Percentiles rank a stretch among this genome's conserved stretches.
phyloP scores from a whole-genome alignment of 768 basidiomycete genomes.

The Leucogyrophana mollusca region DNA sequence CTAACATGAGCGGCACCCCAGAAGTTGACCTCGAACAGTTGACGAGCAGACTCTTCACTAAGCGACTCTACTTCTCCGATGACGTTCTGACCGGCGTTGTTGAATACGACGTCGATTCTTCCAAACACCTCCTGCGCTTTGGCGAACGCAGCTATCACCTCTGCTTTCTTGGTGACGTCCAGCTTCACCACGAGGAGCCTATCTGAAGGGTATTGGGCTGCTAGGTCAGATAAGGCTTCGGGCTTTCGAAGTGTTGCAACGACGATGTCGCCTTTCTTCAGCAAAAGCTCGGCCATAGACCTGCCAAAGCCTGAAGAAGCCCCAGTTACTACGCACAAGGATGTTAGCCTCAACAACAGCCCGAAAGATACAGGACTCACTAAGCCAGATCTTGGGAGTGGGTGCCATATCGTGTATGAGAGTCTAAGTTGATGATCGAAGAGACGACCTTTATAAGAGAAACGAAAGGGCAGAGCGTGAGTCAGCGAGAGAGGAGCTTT shows the following conservation, averaged over 20 bases:
- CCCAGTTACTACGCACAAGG: constrained; percentile 25
- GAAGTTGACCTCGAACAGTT: constrained; percentile 36
- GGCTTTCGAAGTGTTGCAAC: constrained; percentile 44
- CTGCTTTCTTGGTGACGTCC: constrained; percentile 27
- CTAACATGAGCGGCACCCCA: constrained; percentile 33
- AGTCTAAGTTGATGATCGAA: too few relatives aligned
- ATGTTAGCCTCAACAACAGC: too few relatives aligned
- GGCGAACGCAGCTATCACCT: constrained; percentile 27
- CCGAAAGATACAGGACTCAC: background rate
- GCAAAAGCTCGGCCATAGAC: constrained; percentile 28
- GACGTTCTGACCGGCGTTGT: constrained; percentile 30
- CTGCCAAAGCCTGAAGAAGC: constrained; percentile 39
- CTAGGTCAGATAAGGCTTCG: constrained; percentile 26
- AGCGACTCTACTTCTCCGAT: constrained; percentile 35
- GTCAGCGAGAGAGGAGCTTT: too few relatives aligned
- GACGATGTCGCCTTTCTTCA: constrained; percentile 35
- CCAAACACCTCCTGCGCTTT: constrained; percentile 27
- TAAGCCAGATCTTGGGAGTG: background rate
- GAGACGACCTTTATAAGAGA: too few relatives aligned
- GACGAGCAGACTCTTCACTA: constrained; percentile 27
- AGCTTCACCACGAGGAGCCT: constrained; percentile 30
- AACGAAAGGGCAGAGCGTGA: too few relatives aligned
- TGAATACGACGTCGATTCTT: constrained; percentile 36
- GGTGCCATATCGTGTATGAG: too few relatives aligned
- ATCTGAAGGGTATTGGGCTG: constrained; percentile 15